These are phyloP conservation scores for Gardenia jasminoides DNA, from an alignment of 257 asterid genomes.

Conservation along the genomic window DNA sequence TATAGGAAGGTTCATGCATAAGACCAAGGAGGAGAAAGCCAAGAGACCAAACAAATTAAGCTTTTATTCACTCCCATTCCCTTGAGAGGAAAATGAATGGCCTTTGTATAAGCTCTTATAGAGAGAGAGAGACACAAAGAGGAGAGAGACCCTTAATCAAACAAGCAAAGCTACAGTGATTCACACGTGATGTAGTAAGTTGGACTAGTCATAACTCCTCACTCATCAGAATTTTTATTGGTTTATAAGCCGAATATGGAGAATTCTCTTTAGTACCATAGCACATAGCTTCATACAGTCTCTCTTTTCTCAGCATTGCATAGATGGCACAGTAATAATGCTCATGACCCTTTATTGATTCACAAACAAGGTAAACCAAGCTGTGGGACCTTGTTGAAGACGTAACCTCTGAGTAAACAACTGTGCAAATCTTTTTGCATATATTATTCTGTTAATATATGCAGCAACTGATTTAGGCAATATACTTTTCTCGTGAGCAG, in stretches of 20 bases:
- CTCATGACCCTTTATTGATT: constrained; percentile 14
- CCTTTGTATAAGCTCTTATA: neutral
- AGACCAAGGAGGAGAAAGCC: constrained; percentile 20
- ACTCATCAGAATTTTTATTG: neutral
- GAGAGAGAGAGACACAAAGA: neutral
- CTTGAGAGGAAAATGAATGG: constrained; percentile 8
- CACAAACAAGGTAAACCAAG: constrained; percentile 17
- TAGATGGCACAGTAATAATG: neutral
- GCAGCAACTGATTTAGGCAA: constrained; percentile 8
- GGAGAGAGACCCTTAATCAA: neutral
- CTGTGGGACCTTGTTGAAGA: constrained; percentile 12
- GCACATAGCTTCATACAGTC: neutral
- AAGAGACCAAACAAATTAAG: constrained; percentile 23
- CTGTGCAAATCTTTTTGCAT: neutral
- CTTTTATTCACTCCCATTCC: constrained; percentile 8
- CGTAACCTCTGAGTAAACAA: neutral
- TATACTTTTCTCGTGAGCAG: neutral
- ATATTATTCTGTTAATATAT: neutral
- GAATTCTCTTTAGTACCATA: neutral
- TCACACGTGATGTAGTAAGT: constrained; percentile 25
- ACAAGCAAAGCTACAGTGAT: constrained; percentile 11
- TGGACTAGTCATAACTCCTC: constrained; percentile 17
- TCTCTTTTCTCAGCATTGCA: neutral
- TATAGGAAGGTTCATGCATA: constrained; percentile 31
- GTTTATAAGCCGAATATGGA: neutral